These are phyloP conservation scores for Lycium barbarum DNA, from an alignment of 257 asterid genomes.

Conservation along the genomic window DNA sequence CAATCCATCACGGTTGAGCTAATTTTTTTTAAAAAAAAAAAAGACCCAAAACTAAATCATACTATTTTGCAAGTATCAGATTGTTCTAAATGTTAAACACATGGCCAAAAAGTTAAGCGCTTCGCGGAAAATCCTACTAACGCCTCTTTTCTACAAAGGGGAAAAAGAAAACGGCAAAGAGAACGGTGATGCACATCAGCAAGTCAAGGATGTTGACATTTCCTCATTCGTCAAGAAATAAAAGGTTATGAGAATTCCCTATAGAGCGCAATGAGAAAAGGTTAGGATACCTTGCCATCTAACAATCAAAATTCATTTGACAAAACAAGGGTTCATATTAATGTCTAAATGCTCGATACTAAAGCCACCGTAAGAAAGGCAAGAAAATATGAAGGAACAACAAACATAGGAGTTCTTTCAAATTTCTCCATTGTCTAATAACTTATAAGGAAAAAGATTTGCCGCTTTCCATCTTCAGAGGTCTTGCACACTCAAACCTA, in stretches of 20 bases:
- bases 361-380: background rate
- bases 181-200: background rate
- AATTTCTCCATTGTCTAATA: background rate
- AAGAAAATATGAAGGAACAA: background rate
- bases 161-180: background rate
- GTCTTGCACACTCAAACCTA: conserved; percentile 46
- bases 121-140: background rate
- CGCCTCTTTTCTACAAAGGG: background rate
- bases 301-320: background rate
- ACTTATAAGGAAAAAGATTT: background rate
- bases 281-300: background rate
- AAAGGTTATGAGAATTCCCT: background rate
- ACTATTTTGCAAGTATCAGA: background rate
- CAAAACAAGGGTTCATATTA: background rate
- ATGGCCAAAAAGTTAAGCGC: background rate
- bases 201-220: background rate
- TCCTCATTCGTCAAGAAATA: background rate
- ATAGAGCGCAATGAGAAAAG: background rate
- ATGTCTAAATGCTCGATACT: background rate
- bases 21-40: too few relatives aligned
- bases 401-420: background rate
- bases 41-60: too few relatives aligned
- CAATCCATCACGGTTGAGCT: too few relatives aligned
- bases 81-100: background rate
- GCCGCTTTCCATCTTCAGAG: conserved; percentile 21